phyloP scores from a whole-genome alignment of 1,139 yeast species.

The Sugiyamaella grinbergsii region DNA sequence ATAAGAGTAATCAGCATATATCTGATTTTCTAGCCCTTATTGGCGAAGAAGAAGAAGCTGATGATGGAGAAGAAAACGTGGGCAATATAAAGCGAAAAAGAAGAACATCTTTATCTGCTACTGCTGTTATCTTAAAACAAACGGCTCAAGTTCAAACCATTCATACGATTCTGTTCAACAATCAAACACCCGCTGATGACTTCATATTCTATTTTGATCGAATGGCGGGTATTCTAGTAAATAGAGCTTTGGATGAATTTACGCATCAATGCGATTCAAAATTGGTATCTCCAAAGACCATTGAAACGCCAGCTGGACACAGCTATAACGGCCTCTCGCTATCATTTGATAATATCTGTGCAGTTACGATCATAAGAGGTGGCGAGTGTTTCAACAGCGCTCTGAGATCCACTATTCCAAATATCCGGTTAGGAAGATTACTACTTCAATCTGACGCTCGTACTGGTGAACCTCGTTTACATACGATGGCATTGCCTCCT shows the following conservation, averaged over 20 bases:
- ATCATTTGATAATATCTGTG: constrained; percentile 55
- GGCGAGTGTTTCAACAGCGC: constrained; percentile 91
- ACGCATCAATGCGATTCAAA: constrained; percentile 82
- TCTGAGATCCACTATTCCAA: constrained; percentile 72
- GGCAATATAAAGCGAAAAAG: not conserved
- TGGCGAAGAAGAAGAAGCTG: constrained; percentile 44
- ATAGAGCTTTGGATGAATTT: constrained; percentile 74
- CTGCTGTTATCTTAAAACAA: constrained; percentile 45
- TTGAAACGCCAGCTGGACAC: constrained; percentile 53
- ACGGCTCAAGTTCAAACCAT: constrained; percentile 75
- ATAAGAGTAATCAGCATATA: constrained; percentile 69
- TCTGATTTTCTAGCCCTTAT: constrained; percentile 54
- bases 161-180: constrained; percentile 66
- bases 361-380: constrained; percentile 80
- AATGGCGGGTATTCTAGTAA: constrained; percentile 67
- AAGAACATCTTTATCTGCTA: constrained; percentile 19
- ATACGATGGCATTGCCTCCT: constrained; percentile 65
- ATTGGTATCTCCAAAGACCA: constrained; percentile 65
- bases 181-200: constrained; percentile 62
- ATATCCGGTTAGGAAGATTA: constrained; percentile 75
- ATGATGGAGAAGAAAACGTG: not conserved
- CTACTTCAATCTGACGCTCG: constrained; percentile 82
- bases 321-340: constrained; percentile 48
- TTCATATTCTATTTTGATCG: constrained; percentile 86
- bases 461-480: constrained; percentile 94